A percentile compares a stretch with the other conserved stretches of the same genome.
Conservation (phyloP, 2,329 filamentous ascomycete species). For the Coniochaeta ligniaria region DNA sequence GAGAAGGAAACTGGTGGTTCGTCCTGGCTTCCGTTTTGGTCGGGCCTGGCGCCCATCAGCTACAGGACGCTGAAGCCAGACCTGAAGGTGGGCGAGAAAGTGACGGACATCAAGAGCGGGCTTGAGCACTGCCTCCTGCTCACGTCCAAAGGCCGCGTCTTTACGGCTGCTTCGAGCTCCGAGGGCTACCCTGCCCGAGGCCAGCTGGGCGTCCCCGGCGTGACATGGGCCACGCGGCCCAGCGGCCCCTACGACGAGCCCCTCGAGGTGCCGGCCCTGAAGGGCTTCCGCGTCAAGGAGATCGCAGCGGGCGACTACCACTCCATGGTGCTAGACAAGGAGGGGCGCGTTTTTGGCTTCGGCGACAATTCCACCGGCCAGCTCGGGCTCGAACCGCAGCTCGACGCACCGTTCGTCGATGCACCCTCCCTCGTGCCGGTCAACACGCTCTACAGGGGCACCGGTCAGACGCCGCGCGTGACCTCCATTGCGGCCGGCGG, state of each 20-base stretch:
- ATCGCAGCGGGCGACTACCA: slow-evolving; percentile 85
- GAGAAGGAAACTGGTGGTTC: slow-evolving; percentile 36
- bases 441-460: slow-evolving; percentile 64
- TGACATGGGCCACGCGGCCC: slow-evolving; percentile 74
- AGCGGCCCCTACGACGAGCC: slow-evolving; percentile 72
- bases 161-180: slow-evolving; percentile 76
- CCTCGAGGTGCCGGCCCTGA: slow-evolving; percentile 68
- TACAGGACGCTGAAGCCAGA: slow-evolving; percentile 67
- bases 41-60: slow-evolving; percentile 40
- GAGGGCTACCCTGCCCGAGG: slow-evolving; percentile 73
- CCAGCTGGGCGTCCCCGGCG: slow-evolving; percentile 78
- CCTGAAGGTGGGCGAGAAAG: slow-evolving; percentile 61
- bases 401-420: slow-evolving; percentile 56
- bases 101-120: slow-evolving; percentile 69
- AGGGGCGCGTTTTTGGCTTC: slow-evolving; percentile 76
- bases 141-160: slow-evolving; percentile 78
- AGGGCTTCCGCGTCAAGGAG: slow-evolving; percentile 61
- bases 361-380: slow-evolving; percentile 92
- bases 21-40: slow-evolving; percentile 72
- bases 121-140: slow-evolving; percentile 81
- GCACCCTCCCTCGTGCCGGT: slow-evolving; percentile 65
- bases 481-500: slow-evolving; percentile 82
- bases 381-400: slow-evolving; percentile 68
- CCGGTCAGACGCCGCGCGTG: slow-evolving; percentile 55
- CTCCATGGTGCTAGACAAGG: slow-evolving; percentile 68